Evolutionary conservation across 371 early-diverging fungal species (phyloP), one percentile per base, ranked within the genome.

Genomic region (Mucor lusitanicus): DNA sequence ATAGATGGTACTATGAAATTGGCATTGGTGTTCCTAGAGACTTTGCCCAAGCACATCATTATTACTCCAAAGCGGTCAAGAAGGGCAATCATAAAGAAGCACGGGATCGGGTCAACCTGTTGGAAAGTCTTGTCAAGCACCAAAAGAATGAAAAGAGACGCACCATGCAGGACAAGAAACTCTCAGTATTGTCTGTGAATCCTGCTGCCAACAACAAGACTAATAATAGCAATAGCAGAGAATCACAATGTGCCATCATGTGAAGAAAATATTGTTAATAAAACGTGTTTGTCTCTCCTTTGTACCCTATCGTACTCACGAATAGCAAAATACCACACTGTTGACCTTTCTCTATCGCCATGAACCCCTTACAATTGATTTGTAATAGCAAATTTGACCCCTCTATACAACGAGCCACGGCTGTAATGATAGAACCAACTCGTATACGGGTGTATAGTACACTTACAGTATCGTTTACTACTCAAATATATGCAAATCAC

Each of bases 1-100:
- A 30, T 32, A 82, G 82, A 39, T 80, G 76, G 73, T 83, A 80
- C 59, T 83, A 78, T 71, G 83, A 83, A 63, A 68, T 75, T 46
- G 83, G 80, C n/a, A 69, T 83, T 40, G 83, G 83, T 12, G 71
- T 74, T 1, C 69, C 72, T 1, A 48, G 80, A 25, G 77, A 80
- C 42, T 77, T 69, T 54, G 66, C 64, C 15, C 61, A 71, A 28
- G 78, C 83, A 12, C 59, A 69, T 30, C 65, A 70, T 11, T 71
- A 70, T 21, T 83, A 80, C 58, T 54, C 62, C 15, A 74, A 76
- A 42, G 83, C 83, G 11, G 65, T 68, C 6, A 65, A 67, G n/a
- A 73, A 71, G 40, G 77, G 77, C 19, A 70, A 78, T 42, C 64
- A 72, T 55, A 62, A 63, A 28, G 59, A 68, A 53, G 73, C 73